A percentile compares a stretch with the other conserved stretches of the same genome.
Conservation (phyloP, 345 rosid species). For the Theobroma cacao region DNA sequence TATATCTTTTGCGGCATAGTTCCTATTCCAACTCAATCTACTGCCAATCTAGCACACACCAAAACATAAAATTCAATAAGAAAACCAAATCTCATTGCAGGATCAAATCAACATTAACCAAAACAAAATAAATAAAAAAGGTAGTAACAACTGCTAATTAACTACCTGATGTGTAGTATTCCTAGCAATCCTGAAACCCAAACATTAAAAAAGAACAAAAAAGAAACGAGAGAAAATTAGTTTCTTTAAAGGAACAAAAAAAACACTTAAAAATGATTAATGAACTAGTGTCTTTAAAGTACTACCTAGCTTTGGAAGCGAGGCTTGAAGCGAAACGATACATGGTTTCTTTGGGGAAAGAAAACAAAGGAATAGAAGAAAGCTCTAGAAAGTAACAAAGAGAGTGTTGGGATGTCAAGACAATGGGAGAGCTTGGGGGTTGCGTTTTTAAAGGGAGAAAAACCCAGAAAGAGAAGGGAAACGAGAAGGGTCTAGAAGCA, state of each 20-base stretch:
- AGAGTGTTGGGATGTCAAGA: background rate
- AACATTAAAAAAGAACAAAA: conserved; percentile 3
- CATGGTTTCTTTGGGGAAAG: conserved; percentile 31
- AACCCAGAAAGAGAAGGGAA: background rate
- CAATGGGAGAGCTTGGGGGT: background rate
- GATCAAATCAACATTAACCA: background rate
- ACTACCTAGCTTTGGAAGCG: conserved; percentile 63
- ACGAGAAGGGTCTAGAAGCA: conserved; percentile 56
- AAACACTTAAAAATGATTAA: background rate
- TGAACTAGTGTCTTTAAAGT: background rate
- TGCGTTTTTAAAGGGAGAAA: conserved; percentile 9
- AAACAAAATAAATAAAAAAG: background rate
- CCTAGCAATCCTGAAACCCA: conserved; percentile 50
- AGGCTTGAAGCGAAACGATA: conserved; percentile 63
- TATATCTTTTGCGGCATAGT: conserved; percentile 91
- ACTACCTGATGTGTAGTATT: conserved; percentile 55
- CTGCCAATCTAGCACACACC: conserved; percentile 55
- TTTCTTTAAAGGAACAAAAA: background rate
- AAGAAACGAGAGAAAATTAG: background rate
- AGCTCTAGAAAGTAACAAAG: background rate
- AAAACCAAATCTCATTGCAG: background rate
- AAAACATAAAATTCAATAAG: background rate
- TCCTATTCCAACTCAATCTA: conserved; percentile 68
- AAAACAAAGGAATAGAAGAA: background rate
- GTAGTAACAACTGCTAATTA: conserved; percentile 12